Percentiles rank a stretch among this genome's conserved stretches.
These are phyloP conservation scores for Pleoardoris graminearum DNA, from an alignment of 2,329 filamentous ascomycete species.

Conservation along the genomic window DNA sequence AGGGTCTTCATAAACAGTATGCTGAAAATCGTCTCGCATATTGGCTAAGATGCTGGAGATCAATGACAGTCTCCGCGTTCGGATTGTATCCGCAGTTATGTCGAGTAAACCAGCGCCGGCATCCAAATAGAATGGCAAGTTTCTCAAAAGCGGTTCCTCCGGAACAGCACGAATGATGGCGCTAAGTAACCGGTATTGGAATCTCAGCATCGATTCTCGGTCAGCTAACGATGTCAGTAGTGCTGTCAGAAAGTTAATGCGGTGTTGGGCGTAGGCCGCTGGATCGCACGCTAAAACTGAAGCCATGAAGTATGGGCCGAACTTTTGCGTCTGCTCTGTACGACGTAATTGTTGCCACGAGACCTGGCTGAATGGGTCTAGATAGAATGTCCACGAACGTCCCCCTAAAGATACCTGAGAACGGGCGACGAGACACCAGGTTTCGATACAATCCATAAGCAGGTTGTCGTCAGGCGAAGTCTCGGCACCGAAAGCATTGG, in stretches of 20 bases:
- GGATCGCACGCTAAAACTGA: constrained; percentile 45
- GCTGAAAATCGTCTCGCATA: constrained; percentile 58
- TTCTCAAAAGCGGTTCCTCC: constrained; percentile 55
- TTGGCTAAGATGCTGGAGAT: constrained; percentile 62
- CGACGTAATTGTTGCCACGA: constrained; percentile 54
- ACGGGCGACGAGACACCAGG: constrained; percentile 58
- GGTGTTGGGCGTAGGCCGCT: constrained; percentile 51
- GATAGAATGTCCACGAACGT: constrained; percentile 59
- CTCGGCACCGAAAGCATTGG: constrained; percentile 65
- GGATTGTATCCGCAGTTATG: constrained; percentile 58
- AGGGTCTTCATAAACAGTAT: constrained; percentile 35
- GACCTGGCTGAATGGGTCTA: constrained; percentile 57
- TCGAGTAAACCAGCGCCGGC: constrained; percentile 45
- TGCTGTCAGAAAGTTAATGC: constrained; percentile 53
- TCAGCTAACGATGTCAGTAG: constrained; percentile 63
- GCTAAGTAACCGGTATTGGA: constrained; percentile 61
- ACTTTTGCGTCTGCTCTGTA: constrained; percentile 52
- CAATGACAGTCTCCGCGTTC: constrained; percentile 57
- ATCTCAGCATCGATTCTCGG: constrained; percentile 63
- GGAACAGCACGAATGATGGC: constrained; percentile 55
- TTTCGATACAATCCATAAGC: constrained; percentile 56
- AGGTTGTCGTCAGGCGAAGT: constrained; percentile 56
- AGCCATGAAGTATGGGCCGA: constrained; percentile 51
- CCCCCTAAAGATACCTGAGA: constrained; percentile 50
- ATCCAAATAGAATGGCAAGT: constrained; percentile 60